These are phyloP conservation scores for Sanghuangporus sanghuang DNA, from an alignment of 1,284 basidiomycete species.

Conservation along the genomic window DNA sequence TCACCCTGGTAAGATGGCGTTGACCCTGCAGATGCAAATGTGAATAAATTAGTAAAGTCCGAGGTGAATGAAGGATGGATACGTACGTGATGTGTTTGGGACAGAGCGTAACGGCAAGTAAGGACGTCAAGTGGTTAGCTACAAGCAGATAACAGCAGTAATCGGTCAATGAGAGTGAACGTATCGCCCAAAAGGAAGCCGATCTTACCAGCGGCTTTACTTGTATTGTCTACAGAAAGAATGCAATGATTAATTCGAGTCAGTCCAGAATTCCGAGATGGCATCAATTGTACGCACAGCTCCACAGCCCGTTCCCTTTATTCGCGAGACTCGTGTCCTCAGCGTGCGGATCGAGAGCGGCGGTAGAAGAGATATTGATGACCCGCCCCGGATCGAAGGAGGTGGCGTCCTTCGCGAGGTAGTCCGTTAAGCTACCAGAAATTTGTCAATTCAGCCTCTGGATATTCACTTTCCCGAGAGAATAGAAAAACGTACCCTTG, in stretches of 20 bases:
- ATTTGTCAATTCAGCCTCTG: background rate
- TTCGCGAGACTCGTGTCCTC: slow-evolving; percentile 48
- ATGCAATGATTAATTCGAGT: no score
- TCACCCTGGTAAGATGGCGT: slow-evolving; percentile 80
- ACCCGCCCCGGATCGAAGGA: slow-evolving; percentile 68
- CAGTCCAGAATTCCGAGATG: no score
- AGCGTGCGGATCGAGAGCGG: slow-evolving; percentile 51
- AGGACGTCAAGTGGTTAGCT: slow-evolving; percentile 79
- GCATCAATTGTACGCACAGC: slow-evolving; percentile 48
- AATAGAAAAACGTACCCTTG: slow-evolving; percentile 41
- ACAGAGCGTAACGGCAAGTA: slow-evolving; percentile 66
- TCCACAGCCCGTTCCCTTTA: slow-evolving; percentile 70
- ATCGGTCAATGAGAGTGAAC: background rate
- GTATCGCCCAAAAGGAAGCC: background rate
- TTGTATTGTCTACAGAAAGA: slow-evolving; percentile 78
- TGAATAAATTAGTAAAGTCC: background rate
- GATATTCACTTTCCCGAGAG: background rate
- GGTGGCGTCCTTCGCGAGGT: slow-evolving; percentile 63
- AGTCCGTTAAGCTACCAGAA: slow-evolving; percentile 45
- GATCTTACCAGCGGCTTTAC: slow-evolving; percentile 64
- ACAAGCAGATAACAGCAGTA: background rate
- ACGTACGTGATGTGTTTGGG: slow-evolving; percentile 60
- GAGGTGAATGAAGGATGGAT: background rate
- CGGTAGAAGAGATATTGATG: slow-evolving; percentile 78
- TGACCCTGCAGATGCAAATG: slow-evolving; percentile 49